Base-by-base conservation (phyloP, 2,329 filamentous ascomycete genomes). In the Colletotrichum ledebouriae region DNA sequence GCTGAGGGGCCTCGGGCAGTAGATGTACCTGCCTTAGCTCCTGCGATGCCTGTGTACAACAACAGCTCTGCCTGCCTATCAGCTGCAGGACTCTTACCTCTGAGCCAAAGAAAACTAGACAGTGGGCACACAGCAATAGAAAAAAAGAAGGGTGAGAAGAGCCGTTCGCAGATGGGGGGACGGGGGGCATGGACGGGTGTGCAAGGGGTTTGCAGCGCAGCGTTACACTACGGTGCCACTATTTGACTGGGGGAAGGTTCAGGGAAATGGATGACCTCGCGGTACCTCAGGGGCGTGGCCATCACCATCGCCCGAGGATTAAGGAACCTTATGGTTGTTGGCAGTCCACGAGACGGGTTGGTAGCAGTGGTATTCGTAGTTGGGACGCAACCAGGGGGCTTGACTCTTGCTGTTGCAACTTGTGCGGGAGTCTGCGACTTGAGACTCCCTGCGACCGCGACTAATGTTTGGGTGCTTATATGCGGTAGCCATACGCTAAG, bases 171-270 rank as follows among this genome's bases (percentile, higher is more conserved):
- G 50, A 55, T 55, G 29, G 50, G 20, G 34, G 52, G 13, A 56
- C 25, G 34, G 52, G 52, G 33, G 50, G 15, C 46, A 44, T 44
- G 39, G 64, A 52, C 52, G 60, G 64, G 29, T 42, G 60, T 64
- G 64, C 64, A 67, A 63, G 64, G 64, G 64, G 53, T n/a, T 17
- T 64, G 64, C 59, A 67, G 64, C 52, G 49, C 34, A 42, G 63
- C 34, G 49, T 55, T 61, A 47, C 34, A 41, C 47, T 61, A 47
- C 47, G 34, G 57, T 66, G 13, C 49, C 50, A 66, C 47, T 39
- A 10, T 17, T 49, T 2, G 56, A 65, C 56, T 6, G 15, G 57
- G 57, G 57, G 44, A 59, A 59, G 20, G 42, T 37, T 39, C 56
- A 58, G 56, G 56, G 56, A 22, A 47, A 17, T 17, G n/a, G 56